Evolutionary conservation across 2,329 filamentous ascomycete species (phyloP).

Genomic region (Hypomyces perniciosus): DNA sequence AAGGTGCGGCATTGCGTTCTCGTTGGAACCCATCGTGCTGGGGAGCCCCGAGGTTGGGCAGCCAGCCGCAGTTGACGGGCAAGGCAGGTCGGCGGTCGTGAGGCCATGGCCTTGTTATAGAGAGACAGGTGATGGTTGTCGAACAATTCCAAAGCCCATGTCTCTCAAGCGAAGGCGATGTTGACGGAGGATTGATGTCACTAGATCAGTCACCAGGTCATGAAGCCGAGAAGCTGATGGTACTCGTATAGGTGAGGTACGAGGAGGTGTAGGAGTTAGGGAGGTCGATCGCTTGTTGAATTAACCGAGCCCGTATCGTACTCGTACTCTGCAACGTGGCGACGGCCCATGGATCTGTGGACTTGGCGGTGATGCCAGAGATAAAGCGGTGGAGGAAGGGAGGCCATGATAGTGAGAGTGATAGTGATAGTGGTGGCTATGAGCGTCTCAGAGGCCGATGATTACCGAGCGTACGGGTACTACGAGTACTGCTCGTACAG

Average conservation of each 20-base stretch:
- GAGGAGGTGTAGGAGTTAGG: no score
- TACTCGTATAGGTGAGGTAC: no score
- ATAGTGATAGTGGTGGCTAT: background rate
- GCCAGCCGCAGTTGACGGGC: conserved; percentile 3
- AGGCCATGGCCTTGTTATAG: conserved; percentile 1
- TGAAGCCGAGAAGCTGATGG: no score
- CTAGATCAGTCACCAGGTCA: no score
- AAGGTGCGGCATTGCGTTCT: conserved; percentile 2
- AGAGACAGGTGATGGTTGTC: background rate
- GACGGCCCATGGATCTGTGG: no score
- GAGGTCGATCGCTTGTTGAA: no score
- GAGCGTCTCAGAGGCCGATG: conserved; percentile 2
- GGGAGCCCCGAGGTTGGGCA: background rate
- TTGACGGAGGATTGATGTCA: no score
- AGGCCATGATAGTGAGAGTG: background rate
- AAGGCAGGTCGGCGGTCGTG: background rate
- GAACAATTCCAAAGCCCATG: background rate
- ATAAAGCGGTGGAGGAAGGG: background rate
- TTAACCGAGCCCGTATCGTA: no score
- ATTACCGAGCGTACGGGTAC: conserved; percentile 3
- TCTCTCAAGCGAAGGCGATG: background rate
- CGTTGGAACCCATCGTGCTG: background rate
- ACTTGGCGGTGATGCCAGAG: background rate
- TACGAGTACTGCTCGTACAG: background rate
- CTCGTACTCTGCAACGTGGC: no score